Evolutionary conservation across 148 eudicot species (phyloP), one percentile per base, ranked within the genome.

Genomic region (Linanthus parryae): DNA sequence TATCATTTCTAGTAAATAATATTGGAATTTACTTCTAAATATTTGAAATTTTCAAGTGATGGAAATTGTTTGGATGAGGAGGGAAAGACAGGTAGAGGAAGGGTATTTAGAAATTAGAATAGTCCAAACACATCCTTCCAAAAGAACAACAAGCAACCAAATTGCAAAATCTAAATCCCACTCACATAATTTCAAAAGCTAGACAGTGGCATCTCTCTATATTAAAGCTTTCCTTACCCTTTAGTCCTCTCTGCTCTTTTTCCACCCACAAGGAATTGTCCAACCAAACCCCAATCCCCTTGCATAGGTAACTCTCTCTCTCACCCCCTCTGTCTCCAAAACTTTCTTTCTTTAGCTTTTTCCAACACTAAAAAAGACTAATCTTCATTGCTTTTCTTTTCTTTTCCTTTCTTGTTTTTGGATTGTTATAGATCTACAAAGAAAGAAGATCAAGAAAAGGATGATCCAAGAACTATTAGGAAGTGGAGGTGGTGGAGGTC

Each of bases 381-480:
- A 61, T n/a, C 44, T 58, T 11, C n/a, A n/a, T n/a, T n/a, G n/a
- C n/a, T n/a, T n/a, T n/a, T n/a, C n/a, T n/a, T n/a, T 36, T 31
- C 48, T 54, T 61, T 46, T 12, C 52, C 46, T 59, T 56, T 62
- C 34, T 59, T 41, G 37, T 46, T 55, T 39, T 59, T 63, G 56
- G 48, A 62, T 71, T 71, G 27, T 63, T 65, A 66, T 63, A 56
- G 61, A 59, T 67, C 67, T 61, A 44, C 58, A 73, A 66, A 46
- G 50, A 71, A 36, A 45, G 40, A 33, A 37, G 16, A 12, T 15
- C 8, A 22, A 5, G 21, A 15, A 51, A 48, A 72, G 59, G 73
- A 84, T 80, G 94, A 80, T 80, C 59, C 82, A 77, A 73, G 94
- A 80, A 63, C 66, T 84, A 38, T 78, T 84, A 19, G 84, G 84